Percentiles rank a stretch among this genome's conserved stretches.
Conservation (phyloP, 1,284 basidiomycete genomes). For the Bondarzewia mesenterica region DNA sequence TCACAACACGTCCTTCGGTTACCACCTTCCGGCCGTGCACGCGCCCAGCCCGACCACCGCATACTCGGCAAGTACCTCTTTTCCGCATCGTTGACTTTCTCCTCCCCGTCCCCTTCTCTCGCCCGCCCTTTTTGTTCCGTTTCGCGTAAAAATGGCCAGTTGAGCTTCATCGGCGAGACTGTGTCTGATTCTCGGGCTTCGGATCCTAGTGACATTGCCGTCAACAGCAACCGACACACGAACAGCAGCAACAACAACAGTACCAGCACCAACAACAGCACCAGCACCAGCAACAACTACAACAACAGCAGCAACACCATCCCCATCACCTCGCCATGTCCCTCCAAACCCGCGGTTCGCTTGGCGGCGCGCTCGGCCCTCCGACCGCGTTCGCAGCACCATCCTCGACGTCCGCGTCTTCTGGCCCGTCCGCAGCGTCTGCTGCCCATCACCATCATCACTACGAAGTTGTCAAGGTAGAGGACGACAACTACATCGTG, state of each 20-base stretch:
- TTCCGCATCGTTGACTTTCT: conserved; percentile 20
- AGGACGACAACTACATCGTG: conserved; percentile 58
- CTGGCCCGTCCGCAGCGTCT: conserved; percentile 12
- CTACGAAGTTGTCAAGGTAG: conserved; percentile 35
- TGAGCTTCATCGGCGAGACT: conserved; percentile 20
- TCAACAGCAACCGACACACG: conserved; percentile 53
- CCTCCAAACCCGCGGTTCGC: not conserved
- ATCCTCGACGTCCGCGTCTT: conserved; percentile 6
- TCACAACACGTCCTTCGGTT: conserved; percentile 42
- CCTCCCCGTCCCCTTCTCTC: too few species aligned
- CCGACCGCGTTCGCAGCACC: not conserved
- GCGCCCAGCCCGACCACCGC: conserved; percentile 46
- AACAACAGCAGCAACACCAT: conserved; percentile 2
- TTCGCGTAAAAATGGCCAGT: conserved; percentile 13
- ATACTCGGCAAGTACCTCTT: conserved; percentile 72
- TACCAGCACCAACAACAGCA: conserved; percentile 26
- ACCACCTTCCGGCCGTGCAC: conserved; percentile 51
- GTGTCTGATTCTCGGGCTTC: conserved; percentile 23
- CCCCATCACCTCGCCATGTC: conserved; percentile 11
- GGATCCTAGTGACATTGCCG: conserved; percentile 40
- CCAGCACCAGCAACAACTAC: conserved; percentile 30
- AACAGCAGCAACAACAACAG: conserved; percentile 11
- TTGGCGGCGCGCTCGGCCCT: not conserved
- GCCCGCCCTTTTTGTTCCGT: too few species aligned
- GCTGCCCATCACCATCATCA: conserved; percentile 21